A percentile compares a stretch with the other conserved stretches of the same genome.
Evolutionary conservation across 768 basidiomycete species (phyloP).

Genomic region (Mycena sanguinolenta): DNA sequence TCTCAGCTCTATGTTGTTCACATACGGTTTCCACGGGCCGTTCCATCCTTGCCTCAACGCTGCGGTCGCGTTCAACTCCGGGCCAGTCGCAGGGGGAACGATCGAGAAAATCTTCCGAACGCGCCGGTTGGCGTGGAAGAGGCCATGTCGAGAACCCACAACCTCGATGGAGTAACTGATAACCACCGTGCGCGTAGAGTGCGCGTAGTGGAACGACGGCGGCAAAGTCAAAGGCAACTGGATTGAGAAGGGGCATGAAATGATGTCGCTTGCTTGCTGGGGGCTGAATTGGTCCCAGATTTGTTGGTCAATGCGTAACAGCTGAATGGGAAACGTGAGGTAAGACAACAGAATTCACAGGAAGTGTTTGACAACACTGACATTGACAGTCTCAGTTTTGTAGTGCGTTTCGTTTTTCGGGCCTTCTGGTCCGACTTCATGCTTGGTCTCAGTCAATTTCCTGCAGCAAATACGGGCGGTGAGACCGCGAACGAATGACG

Average conservation of each 20-base stretch:
- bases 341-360: not conserved
- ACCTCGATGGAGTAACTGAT: slow-evolving; percentile 35
- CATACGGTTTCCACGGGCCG: slow-evolving; percentile 22
- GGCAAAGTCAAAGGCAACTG: slow-evolving; percentile 26
- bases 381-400: slow-evolving; percentile 22
- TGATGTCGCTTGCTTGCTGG: slow-evolving; percentile 8
- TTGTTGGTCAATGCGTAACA: slow-evolving; percentile 24
- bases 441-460: slow-evolving; percentile 24
- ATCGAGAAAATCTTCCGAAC: slow-evolving; percentile 29
- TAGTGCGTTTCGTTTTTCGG: slow-evolving; percentile 25
- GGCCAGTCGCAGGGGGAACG: slow-evolving; percentile 19
- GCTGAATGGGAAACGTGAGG: not conserved
- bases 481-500: not conserved
- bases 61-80: slow-evolving; percentile 13
- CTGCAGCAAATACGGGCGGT: not conserved
- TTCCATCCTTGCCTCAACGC: slow-evolving; percentile 23
- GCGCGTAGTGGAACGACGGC: slow-evolving; percentile 28
- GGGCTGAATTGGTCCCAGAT: slow-evolving; percentile 34
- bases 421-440: slow-evolving; percentile 4
- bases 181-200: slow-evolving; percentile 9
- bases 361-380: not conserved
- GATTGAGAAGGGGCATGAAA: slow-evolving; percentile 32
- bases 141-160: slow-evolving; percentile 23
- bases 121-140: slow-evolving; percentile 28
- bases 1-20: slow-evolving; percentile 25